phyloP scores from a whole-genome alignment of 202 grass and related monocot genomes.

The Eragrostis tef region DNA sequence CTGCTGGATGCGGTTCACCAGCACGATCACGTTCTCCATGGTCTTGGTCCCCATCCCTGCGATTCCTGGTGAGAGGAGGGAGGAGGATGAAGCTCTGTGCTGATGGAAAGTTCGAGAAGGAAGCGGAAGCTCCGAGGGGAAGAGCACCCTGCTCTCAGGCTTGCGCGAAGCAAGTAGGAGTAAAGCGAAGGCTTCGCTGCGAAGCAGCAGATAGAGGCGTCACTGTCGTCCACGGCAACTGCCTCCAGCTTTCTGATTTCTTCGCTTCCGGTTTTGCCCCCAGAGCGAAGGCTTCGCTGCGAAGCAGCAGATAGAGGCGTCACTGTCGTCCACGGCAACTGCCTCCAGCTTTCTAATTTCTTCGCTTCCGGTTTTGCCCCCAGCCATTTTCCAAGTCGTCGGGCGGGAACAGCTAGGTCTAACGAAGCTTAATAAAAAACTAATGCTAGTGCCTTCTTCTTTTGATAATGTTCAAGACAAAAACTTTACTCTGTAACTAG shows the following conservation, averaged over 20 bases:
- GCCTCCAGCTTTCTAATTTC: background rate
- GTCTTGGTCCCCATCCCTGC: slow-evolving; percentile 65
- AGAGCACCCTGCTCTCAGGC: background rate
- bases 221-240: background rate
- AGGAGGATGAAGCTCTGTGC: background rate
- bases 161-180: slow-evolving; percentile 1
- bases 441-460: too few relatives aligned
- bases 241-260: background rate
- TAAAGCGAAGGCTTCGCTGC: background rate
- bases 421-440: too few relatives aligned
- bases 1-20: slow-evolving; percentile 86
- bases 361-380: slow-evolving; percentile 46
- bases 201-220: slow-evolving; percentile 26
- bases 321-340: background rate
- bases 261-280: slow-evolving; percentile 46
- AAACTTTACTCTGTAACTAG: too few relatives aligned
- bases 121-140: slow-evolving; percentile 4
- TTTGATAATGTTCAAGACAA: too few relatives aligned
- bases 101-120: slow-evolving; percentile 39
- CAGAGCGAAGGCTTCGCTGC: too few relatives aligned
- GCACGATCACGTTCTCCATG: slow-evolving; percentile 84
- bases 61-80: slow-evolving; percentile 1
- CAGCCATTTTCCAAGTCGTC: slow-evolving; percentile 13
- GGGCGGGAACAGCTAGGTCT: slow-evolving; percentile 8
- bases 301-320: slow-evolving; percentile 25